Evolutionary conservation across 352 stramenopile genomes (phyloP), one percentile per base, ranked within the genome.

Genomic region (Globisporangium canariense): DNA sequence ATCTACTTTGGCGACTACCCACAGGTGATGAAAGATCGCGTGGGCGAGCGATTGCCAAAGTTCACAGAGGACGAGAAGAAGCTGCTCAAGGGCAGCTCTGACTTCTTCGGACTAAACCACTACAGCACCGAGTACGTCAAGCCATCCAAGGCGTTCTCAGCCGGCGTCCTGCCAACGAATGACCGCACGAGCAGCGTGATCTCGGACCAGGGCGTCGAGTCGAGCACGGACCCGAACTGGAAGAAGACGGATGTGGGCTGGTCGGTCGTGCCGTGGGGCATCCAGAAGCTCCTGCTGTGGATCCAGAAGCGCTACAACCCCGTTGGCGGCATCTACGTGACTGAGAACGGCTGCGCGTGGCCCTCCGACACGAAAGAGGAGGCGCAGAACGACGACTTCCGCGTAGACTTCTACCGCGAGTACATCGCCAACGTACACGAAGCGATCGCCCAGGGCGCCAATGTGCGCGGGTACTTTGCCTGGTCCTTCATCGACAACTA

Each of bases 81-180:
- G 46, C 57, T 91, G 18, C 60, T 99, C 22, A 82, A 86, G 40
- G 84, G 80, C 34, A 97, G 83, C 54, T 77, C 68, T 30, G 96
- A 99, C 66, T 98, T 98, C 77, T 91, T 99, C 53, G 95, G 91
- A 0, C 71, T 99, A 3, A 99, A 98, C 79, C 90, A 98, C 71
- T 99, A 99, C 77, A 84, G 78, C 51, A 87, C 85, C 8, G 66
- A 67, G 36, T 81, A 76, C 55, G 58, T 69, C 6, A 75, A 67
- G 61, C 72, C 77, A 5, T 81, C 76, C 11, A 46, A 81, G 9
- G 73, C 47, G 38, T 88, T 75, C 58, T 55, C 67, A 5, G 64
- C 59, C 0, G 69, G 72, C 13, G 49, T 46, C 9, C 20, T 58
- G 4, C 50, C 61, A 1, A 51, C 68, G 25, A 68, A 53, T 30